Conservation (phyloP, 352 stramenopile species). For the Hyaloperonospora arabidopsidis region DNA sequence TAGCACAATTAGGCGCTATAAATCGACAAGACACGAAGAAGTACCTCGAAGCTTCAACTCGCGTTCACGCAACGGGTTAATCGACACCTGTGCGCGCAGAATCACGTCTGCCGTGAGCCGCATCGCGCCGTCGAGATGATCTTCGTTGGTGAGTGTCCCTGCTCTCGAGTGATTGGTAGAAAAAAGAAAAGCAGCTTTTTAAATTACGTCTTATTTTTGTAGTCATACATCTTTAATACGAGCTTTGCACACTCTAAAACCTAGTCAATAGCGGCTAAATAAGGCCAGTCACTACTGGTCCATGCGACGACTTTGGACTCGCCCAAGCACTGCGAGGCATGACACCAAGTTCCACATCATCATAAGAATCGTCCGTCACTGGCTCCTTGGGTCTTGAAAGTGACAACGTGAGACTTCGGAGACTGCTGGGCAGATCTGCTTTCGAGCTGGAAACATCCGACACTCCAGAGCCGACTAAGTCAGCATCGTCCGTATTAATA, state of each 20-base stretch:
- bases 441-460: conserved; percentile 19
- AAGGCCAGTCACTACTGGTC: not conserved
- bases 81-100: conserved; percentile 78
- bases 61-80: conserved; percentile 89
- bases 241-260: conserved; percentile 18
- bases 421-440: conserved; percentile 22
- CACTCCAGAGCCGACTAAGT: conserved; percentile 22
- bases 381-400: conserved; percentile 38
- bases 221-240: not conserved
- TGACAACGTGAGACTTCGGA: conserved; percentile 38
- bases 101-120: conserved; percentile 85
- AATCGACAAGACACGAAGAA: not conserved
- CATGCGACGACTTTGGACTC: conserved; percentile 22
- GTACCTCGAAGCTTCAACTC: conserved; percentile 89
- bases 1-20: conserved; percentile 22
- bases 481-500: conserved; percentile 18
- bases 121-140: conserved; percentile 37
- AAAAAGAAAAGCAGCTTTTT: conserved; percentile 10
- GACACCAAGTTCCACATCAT: conserved; percentile 51
- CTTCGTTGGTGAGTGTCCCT: conserved; percentile 5
- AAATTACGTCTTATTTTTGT: not conserved
- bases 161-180: conserved; percentile 13
- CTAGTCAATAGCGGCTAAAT: conserved; percentile 6
- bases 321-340: conserved; percentile 39
- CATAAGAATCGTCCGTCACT: conserved; percentile 47